Conservation (phyloP, 2,329 filamentous ascomycete species). For the Colletotrichum musicola region DNA sequence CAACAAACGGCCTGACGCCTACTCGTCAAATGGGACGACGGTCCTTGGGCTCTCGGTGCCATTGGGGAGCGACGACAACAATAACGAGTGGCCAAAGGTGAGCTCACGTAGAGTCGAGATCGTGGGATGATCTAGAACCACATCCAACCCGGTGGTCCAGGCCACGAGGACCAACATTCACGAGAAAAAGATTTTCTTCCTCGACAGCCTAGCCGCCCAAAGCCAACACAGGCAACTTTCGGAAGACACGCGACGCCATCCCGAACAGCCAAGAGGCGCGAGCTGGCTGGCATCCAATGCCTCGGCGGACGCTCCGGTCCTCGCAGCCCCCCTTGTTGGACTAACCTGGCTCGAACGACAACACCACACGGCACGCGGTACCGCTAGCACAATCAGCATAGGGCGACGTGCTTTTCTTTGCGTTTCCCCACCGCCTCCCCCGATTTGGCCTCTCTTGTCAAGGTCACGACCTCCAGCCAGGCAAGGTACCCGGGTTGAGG, state of each 20-base stretch:
- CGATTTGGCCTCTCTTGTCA: neutral
- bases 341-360: neutral
- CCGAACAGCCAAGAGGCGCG: conserved; percentile 8
- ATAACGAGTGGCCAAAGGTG: too few species aligned
- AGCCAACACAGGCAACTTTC: neutral
- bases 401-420: too few species aligned
- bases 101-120: neutral
- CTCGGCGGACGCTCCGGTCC: neutral
- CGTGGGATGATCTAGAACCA: neutral
- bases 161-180: neutral
- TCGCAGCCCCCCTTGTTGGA: too few species aligned
- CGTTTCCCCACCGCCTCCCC: neutral
- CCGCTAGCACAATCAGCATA: neutral
- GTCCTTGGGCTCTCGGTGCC: too few species aligned
- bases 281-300: neutral
- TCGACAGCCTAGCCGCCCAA: neutral
- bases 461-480: neutral
- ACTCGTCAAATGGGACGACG: too few species aligned
- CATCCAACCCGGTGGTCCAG: neutral
- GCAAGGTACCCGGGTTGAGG: conserved; percentile 11
- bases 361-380: neutral
- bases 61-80: too few species aligned
- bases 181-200: neutral
- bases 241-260: conserved; percentile 3
- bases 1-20: too few species aligned